These are phyloP conservation scores for Sodiomyces alkalinus DNA, from an alignment of 2,329 filamentous ascomycete genomes.

Conservation along the genomic window DNA sequence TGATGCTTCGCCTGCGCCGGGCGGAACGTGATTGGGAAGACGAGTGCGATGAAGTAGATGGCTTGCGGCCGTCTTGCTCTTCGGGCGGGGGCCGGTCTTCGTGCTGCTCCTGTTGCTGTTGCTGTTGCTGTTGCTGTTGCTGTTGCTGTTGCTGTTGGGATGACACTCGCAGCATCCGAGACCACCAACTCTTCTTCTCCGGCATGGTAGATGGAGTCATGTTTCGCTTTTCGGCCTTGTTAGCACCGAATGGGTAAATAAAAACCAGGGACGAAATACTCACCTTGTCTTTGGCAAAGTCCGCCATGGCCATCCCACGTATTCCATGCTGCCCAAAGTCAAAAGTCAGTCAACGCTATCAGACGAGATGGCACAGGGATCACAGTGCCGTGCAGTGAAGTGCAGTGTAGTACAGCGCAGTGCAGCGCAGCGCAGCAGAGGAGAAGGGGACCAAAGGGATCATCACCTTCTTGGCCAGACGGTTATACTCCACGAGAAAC, in stretches of 20 bases:
- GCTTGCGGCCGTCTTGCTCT: too few relatives aligned
- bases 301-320: slow-evolving; percentile 20
- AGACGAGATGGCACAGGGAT: not conserved
- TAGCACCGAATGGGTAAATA: not conserved
- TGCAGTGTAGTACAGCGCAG: too few relatives aligned
- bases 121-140: slow-evolving; percentile 6
- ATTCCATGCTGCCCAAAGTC: slow-evolving; percentile 39
- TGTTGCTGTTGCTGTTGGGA: slow-evolving; percentile 6
- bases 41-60: slow-evolving; percentile 5
- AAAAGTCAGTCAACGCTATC: slow-evolving; percentile 1
- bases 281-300: slow-evolving; percentile 13
- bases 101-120: slow-evolving; percentile 1
- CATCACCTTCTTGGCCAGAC: slow-evolving; percentile 43
- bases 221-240: slow-evolving; percentile 1
- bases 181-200: slow-evolving; percentile 21
- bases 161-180: slow-evolving; percentile 18
- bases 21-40: slow-evolving; percentile 1
- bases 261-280: not conserved
- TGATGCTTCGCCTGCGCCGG: slow-evolving; percentile 39
- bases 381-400: too few relatives aligned
- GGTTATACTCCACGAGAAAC: slow-evolving; percentile 45
- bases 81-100: too few relatives aligned
- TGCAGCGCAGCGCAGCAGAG: not conserved
- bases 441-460: not conserved
- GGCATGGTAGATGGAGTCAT: slow-evolving; percentile 4